Evolutionary conservation across 176 grass and related monocot species (phyloP).

Genomic region (Oryza longistaminata): DNA sequence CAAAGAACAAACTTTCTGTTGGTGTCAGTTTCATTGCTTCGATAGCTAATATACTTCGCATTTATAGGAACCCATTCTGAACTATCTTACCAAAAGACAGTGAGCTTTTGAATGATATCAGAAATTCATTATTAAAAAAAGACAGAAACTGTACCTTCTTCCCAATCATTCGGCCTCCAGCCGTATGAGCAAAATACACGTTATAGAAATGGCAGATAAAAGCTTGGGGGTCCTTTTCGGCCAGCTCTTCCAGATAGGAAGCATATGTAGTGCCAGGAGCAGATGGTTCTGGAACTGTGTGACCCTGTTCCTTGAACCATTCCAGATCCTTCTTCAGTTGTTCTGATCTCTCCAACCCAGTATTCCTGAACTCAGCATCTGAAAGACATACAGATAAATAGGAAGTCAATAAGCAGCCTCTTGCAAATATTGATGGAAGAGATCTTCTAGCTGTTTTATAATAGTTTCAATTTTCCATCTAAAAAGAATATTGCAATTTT

Average conservation of each 20-base stretch:
- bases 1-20: neutral
- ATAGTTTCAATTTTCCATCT: too few relatives aligned
- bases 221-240: constrained; percentile 81
- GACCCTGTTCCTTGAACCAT: constrained; percentile 81
- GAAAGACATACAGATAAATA: constrained; percentile 27
- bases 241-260: constrained; percentile 69
- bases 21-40: neutral
- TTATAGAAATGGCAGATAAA: constrained; percentile 99
- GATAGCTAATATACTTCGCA: neutral
- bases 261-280: constrained; percentile 67
- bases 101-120: neutral
- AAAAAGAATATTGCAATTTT: neutral
- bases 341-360: constrained; percentile 92
- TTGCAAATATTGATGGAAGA: too few relatives aligned
- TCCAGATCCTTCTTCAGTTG: constrained; percentile 81
- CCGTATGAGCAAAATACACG: constrained; percentile 89
- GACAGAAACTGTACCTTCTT: constrained; percentile 57
- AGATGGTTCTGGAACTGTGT: constrained; percentile 78
- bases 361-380: constrained; percentile 86
- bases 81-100: neutral
- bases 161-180: constrained; percentile 95
- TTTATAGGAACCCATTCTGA: neutral
- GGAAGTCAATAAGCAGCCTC: constrained; percentile 1
- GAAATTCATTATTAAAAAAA: neutral
- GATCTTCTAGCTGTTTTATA: too few relatives aligned